phyloP scores from a whole-genome alignment of 2,329 filamentous ascomycete species.

The Elsinoe perseae region DNA sequence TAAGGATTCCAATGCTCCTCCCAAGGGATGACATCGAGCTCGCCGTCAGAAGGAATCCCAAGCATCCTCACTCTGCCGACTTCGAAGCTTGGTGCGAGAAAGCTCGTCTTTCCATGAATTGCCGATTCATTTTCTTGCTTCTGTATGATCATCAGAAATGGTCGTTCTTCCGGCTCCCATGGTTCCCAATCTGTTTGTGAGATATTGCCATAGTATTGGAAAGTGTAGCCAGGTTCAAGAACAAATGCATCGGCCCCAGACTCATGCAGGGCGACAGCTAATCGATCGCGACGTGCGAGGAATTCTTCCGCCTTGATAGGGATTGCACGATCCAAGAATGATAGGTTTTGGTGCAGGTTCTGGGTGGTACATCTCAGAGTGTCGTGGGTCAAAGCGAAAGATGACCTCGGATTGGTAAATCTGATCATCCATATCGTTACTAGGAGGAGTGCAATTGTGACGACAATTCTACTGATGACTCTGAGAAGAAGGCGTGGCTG shows the following conservation, averaged over 20 bases:
- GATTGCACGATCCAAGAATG: conserved; percentile 44
- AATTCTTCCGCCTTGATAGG: conserved; percentile 48
- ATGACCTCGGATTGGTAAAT: background rate
- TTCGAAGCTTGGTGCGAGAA: conserved; percentile 54
- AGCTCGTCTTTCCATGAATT: conserved; percentile 46
- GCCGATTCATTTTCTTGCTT: conserved; percentile 34
- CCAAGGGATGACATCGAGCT: conserved; percentile 51
- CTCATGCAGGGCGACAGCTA: conserved; percentile 47
- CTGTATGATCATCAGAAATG: conserved; percentile 56
- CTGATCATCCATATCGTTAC: background rate
- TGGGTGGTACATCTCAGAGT: conserved; percentile 48
- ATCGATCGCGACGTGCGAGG: conserved; percentile 46
- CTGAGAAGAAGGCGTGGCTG: background rate
- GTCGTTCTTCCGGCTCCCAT: conserved; percentile 58
- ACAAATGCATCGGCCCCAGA: conserved; percentile 52
- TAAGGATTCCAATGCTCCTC: conserved; percentile 61
- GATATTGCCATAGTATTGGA: conserved; percentile 57
- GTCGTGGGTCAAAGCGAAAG: background rate
- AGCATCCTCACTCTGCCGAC: conserved; percentile 52
- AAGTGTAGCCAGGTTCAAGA: conserved; percentile 57
- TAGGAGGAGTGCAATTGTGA: background rate
- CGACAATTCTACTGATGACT: background rate
- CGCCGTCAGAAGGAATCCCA: conserved; percentile 46
- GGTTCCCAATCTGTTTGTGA: conserved; percentile 56
- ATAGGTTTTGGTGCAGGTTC: conserved; percentile 43